These are phyloP conservation scores for Pythium aristosporum DNA, from an alignment of 352 stramenopile species.

Conservation along the genomic window DNA sequence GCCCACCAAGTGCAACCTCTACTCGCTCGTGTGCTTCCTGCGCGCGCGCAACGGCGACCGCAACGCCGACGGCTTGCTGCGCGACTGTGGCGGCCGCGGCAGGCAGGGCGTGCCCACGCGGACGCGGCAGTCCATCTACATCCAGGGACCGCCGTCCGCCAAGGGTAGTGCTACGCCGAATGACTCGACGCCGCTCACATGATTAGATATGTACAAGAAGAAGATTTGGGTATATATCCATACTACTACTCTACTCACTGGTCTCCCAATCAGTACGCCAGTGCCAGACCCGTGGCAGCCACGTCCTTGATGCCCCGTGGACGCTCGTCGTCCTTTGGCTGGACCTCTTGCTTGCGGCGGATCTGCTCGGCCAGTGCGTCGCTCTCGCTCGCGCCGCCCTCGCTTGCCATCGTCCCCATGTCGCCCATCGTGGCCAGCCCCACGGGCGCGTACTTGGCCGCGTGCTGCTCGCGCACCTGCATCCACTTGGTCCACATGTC, in stretches of 20 bases:
- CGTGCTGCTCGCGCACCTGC: constrained; percentile 71
- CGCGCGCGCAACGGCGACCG: constrained; percentile 66
- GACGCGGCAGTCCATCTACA: constrained; percentile 65
- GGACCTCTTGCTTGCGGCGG: constrained; percentile 12
- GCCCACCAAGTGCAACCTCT: constrained; percentile 87
- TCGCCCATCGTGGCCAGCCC: constrained; percentile 21
- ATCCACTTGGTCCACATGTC: constrained; percentile 87
- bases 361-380: constrained; percentile 25
- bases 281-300: constrained; percentile 12
- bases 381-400: constrained; percentile 8
- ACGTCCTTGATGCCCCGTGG: background rate
- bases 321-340: background rate
- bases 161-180: constrained; percentile 8
- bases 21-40: constrained; percentile 81
- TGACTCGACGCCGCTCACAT: constrained; percentile 14
- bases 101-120: constrained; percentile 50
- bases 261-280: constrained; percentile 19
- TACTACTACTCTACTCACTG: background rate
- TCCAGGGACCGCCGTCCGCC: constrained; percentile 29
- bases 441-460: constrained; percentile 46
- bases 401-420: background rate
- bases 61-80: constrained; percentile 18
- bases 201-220: too few species aligned
- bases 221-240: background rate
- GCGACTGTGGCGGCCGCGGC: constrained; percentile 68